phyloP scores from a whole-genome alignment of 208 protist genomes.

The Leishmania major region DNA sequence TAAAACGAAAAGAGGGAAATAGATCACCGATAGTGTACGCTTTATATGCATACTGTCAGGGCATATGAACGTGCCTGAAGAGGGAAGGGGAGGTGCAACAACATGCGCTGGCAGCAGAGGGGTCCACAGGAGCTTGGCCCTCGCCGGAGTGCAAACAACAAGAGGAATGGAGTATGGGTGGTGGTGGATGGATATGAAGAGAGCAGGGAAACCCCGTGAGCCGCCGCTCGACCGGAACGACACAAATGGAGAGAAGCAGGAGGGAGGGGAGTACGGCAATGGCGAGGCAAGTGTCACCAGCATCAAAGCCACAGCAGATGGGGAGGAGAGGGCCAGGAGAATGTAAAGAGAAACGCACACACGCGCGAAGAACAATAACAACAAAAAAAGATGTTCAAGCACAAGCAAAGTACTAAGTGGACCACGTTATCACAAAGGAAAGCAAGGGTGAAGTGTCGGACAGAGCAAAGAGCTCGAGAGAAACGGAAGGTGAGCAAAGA shows the following conservation, averaged over 20 bases:
- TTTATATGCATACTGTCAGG: neutral
- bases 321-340: neutral
- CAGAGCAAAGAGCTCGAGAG: neutral
- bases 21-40: neutral
- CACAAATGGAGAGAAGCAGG: neutral
- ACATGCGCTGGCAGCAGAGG: slow-evolving; percentile 1
- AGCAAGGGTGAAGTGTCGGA: slow-evolving; percentile 5
- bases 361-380: neutral
- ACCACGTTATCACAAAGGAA: neutral
- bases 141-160: neutral
- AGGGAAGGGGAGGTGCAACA: neutral
- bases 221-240: neutral
- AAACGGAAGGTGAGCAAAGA: neutral
- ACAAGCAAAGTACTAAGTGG: neutral
- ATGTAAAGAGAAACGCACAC: neutral
- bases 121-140: neutral
- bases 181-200: neutral
- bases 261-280: neutral
- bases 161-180: neutral
- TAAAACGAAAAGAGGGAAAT: neutral
- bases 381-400: neutral
- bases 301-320: neutral
- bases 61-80: neutral
- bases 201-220: neutral
- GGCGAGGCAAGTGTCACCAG: neutral